Base-by-base conservation (phyloP, 768 basidiomycete genomes). In the Suillus lakei region DNA sequence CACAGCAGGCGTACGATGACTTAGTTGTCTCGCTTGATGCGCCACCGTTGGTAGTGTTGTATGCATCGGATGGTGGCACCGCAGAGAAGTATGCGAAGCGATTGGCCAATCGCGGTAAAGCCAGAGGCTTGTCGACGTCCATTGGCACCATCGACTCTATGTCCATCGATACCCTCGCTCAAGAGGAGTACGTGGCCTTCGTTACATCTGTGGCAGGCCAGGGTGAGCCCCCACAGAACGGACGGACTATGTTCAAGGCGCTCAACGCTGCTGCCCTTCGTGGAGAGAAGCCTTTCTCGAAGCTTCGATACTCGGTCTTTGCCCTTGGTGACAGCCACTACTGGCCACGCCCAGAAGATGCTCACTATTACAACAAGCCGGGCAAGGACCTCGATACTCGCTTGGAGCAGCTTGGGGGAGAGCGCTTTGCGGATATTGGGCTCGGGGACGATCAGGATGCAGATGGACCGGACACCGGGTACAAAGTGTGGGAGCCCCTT, bases 321-420 rank as follows among this genome's bases (percentile, higher is more conserved):
- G 97, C 84, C 56, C 91, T 99, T 88, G 98, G 98, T 66, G 98
- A 99, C 77, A 96, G 92, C 76, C 96, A 98, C 79, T 99, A 99
- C 81, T 99, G 98, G 98, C 98, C 98, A 10, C 87, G 98, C 48
- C 86, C 92, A 21, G 96, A 99, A 77, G 98, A 99, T 73, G 91
- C 90, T n/a, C 92, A 95, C 71, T 99, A 97, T 78, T 99, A 98
- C 84, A 99, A 99, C 85, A 98, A 95, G 78, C 90, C 97, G 0
- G 86, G 89, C 21, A 96, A 95, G 78, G 97, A 99, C 67, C 88
- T 99, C 60, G 90, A 96, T 78, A 80, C 84, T 28, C 89, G 89
- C 21, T 82, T 99, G 21, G 88, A 90, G 74, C 85, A 86, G 60
- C 87, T 98, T 53, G 94, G 95, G 50, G 95, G 87, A 18, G 81